phyloP scores from a whole-genome alignment of 352 stramenopile genomes.

The Phytophthora sojae region DNA sequence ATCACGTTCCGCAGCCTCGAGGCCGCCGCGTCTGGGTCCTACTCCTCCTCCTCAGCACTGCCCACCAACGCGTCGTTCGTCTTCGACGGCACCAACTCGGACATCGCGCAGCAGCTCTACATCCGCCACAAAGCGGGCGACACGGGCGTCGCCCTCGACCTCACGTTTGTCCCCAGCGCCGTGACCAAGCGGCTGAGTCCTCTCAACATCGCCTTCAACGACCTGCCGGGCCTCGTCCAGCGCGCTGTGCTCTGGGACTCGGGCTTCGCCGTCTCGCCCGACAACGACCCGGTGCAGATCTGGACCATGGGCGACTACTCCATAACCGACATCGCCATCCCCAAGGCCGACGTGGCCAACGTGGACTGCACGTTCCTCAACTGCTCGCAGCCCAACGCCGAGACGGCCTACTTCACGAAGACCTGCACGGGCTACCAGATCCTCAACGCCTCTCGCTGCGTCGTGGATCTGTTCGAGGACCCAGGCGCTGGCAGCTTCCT shows the following conservation, averaged over 20 bases:
- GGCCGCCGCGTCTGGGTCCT: neutral
- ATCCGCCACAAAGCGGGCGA: slow-evolving; percentile 27
- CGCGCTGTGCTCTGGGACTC: slow-evolving; percentile 47
- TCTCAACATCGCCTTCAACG: slow-evolving; percentile 23
- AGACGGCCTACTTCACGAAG: slow-evolving; percentile 21
- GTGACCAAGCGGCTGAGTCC: slow-evolving; percentile 23
- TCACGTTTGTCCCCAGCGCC: slow-evolving; percentile 20
- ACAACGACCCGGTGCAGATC: slow-evolving; percentile 27
- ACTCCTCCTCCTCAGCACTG: neutral
- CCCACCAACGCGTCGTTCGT: slow-evolving; percentile 22
- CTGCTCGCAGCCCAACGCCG: slow-evolving; percentile 38
- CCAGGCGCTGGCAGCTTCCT: slow-evolving; percentile 7
- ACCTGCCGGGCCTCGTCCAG: slow-evolving; percentile 39
- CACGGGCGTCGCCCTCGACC: neutral
- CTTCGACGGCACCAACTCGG: slow-evolving; percentile 47
- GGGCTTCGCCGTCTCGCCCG: slow-evolving; percentile 34
- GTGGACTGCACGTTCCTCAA: slow-evolving; percentile 33
- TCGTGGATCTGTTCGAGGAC: slow-evolving; percentile 33
- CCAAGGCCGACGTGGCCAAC: slow-evolving; percentile 15
- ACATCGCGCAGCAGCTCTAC: slow-evolving; percentile 49
- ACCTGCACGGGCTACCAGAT: slow-evolving; percentile 50
- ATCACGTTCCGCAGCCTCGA: slow-evolving; percentile 25
- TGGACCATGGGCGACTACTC: slow-evolving; percentile 26
- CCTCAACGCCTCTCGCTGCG: slow-evolving; percentile 39
- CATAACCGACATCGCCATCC: slow-evolving; percentile 40